Base-by-base conservation (phyloP, 305 asterid genomes). In the Solanum aculeatissimum region DNA sequence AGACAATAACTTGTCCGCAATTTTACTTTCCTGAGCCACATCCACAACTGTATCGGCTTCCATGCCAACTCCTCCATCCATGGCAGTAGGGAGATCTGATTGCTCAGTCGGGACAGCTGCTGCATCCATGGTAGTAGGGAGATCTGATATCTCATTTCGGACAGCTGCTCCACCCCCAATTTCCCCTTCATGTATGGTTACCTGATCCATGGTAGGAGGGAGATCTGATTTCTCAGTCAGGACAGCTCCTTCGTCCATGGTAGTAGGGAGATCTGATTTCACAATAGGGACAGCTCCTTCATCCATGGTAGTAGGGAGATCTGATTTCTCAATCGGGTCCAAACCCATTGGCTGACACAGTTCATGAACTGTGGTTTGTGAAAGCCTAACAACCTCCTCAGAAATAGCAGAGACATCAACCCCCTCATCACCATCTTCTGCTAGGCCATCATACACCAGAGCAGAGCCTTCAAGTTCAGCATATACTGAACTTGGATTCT, bases 201-300 rank as follows among this genome's bases (percentile, higher is more conserved):
- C 40, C 40, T 35, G 40, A 35, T 35, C 38, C 47, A 81, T 80
- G 82, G 78, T 62, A 82, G 63, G 83, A 55, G 85, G 87, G 72
- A 86, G 87, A 47, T 89, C 89, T 13, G 88, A 19, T 58, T 84
- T 88, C 86, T 85, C 97, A 54, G 82, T 82, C 16, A 6, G 42
- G 10, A 85, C n/a, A 68, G 68, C 84, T 89, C 86, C 35, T 23
- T 87, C 86, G 80, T 45, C 38, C 38, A 81, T 72, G 82, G 85
- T 51, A 80, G 54, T 82, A 55, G 84, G 87, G 72, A 87, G 89
- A 47, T 89, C 89, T 13, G 88, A 23, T 53, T 84, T 88, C 86
- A 84, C 97, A 68, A 82, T 82, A 18, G 15, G 32, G n/a, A 85
- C 43, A 66, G 83, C 84, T 89, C 86, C 23, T 7, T 87, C 86